A percentile compares a stretch with the other conserved stretches of the same genome.
Conservation (phyloP, 148 eudicot species). For the Cornus suecica region DNA sequence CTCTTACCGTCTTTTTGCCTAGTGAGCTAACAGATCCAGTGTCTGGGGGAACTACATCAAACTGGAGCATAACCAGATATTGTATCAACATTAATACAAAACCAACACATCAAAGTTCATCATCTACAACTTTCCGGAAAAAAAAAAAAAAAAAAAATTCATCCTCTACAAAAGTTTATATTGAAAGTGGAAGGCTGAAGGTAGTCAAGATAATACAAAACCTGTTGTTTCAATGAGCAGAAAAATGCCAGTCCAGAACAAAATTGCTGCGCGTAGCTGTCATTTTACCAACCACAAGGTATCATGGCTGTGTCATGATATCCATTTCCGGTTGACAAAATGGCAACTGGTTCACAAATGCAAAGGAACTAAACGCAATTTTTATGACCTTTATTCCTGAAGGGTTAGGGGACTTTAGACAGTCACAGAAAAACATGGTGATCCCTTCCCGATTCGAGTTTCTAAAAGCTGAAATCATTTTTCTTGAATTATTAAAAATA, state of each 20-base stretch:
- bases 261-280: not conserved
- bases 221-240: not conserved
- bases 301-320: not conserved
- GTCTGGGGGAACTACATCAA: slow-evolving; percentile 89
- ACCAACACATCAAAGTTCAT: not conserved
- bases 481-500: no score
- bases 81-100: slow-evolving; percentile 10
- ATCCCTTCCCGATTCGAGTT: no score
- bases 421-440: no score
- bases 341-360: no score
- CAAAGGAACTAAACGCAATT: no score
- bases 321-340: not conserved
- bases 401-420: no score
- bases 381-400: no score
- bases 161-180: not conserved
- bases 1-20: slow-evolving; percentile 56
- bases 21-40: slow-evolving; percentile 87
- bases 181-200: not conserved
- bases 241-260: not conserved
- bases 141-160: no score
- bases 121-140: no score
- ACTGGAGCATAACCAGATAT: slow-evolving; percentile 46
- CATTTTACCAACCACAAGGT: not conserved
- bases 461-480: no score
- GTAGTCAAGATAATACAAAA: not conserved